phyloP scores from a whole-genome alignment of 108 stramenopile species.

The Skeletonema menzelii region DNA sequence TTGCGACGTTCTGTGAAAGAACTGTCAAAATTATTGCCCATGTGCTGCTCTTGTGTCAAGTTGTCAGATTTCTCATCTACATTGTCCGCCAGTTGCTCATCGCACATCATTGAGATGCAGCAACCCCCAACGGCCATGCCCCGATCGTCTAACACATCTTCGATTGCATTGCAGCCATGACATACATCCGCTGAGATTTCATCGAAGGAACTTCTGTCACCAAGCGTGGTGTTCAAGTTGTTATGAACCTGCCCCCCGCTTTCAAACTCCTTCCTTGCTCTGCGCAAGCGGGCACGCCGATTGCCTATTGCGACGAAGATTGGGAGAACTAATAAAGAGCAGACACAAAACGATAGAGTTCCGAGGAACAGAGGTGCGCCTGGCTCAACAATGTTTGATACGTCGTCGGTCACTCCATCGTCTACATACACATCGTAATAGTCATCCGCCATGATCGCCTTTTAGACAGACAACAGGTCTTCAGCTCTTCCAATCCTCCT shows the following conservation, averaged over 20 bases:
- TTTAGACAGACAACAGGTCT: background rate
- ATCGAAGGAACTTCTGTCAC: background rate
- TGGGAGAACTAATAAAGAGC: background rate
- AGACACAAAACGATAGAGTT: constrained; percentile 1
- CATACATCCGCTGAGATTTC: background rate
- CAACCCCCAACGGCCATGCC: background rate
- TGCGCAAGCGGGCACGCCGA: constrained; percentile 6
- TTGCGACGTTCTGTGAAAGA: background rate
- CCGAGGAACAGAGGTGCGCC: constrained; percentile 17
- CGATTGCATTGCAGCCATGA: background rate
- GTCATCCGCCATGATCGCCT: background rate
- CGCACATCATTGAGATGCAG: no score
- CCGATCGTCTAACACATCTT: background rate
- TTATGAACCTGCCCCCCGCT: background rate
- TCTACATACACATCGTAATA: background rate
- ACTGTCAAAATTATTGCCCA: no score
- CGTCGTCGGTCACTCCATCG: constrained; percentile 12
- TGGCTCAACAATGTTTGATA: constrained; percentile 11
- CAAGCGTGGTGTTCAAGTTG: background rate
- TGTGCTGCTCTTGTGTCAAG: background rate
- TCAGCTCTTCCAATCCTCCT: background rate
- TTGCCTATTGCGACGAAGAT: constrained; percentile 16
- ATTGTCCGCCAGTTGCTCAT: background rate
- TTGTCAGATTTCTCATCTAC: background rate
- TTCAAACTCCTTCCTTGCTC: background rate